Evolutionary conservation across 2,329 filamentous ascomycete genomes (phyloP), one percentile per base, ranked within the genome.

Genomic region (Pseudocercospora cruenta): DNA sequence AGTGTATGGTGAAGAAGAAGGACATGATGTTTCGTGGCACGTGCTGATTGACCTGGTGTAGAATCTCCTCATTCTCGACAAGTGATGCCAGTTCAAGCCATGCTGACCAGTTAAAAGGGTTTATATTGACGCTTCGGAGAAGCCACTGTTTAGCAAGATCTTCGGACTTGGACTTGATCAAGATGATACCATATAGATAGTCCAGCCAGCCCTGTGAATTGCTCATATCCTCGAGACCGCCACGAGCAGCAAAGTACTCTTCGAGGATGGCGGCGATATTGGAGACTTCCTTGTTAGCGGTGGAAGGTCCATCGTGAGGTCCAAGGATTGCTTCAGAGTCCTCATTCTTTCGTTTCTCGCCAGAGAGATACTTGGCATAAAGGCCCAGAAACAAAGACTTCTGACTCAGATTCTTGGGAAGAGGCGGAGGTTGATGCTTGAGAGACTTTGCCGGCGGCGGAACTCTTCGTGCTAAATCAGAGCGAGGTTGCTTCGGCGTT

Each of bases 241-340:
- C 77, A 66, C 89, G 86, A 71, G 91, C 86, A 21, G 85, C 83
- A 73, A 98, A 94, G 90, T 93, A 97, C 22, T 87, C 86, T 70
- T 95, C 89, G 33, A 99, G 82, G 33, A 91, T 90, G 6, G 90
- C 87, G 21, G 91, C 89, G 43, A 98, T 87, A 0, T 87, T 85
- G 2, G 91, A 84, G 31, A 99, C 81, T 77, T 98, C 93, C 77
- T 93, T 93, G 78, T 99, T 99, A 66, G 88, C 80, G 1, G 92
- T 91, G 33, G 90, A 89, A 1, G 94, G 93, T 14, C 93, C 89
- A 79, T 99, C 95, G 65, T 94, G 90, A 1, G 95, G 94, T 0
- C 95, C 95, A 80, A 98, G 88, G 59, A 99, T 92, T 91, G 97
- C 97, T 80, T 99, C 95, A 22, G 92, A 93, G 65, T 98, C 94